Conservation (phyloP, 306 rosid genomes). For the Trichosanthes truncata region DNA sequence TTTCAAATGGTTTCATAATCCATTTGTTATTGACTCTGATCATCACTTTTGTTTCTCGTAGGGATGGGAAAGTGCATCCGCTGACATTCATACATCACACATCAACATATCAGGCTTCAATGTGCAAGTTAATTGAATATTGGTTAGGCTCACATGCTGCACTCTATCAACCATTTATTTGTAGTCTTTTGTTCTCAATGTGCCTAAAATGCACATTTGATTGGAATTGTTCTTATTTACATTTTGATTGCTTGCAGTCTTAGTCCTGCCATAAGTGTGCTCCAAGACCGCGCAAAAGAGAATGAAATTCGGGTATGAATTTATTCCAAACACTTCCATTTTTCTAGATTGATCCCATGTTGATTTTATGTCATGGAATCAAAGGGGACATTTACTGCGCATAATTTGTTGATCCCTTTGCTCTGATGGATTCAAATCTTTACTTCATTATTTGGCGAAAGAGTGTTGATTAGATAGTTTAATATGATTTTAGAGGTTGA, state of each 20-base stretch:
- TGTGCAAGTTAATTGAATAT: conserved; percentile 94
- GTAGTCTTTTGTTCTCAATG: neutral
- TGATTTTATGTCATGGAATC: neutral
- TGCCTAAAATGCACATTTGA: neutral
- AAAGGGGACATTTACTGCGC: neutral
- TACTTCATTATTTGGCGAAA: neutral
- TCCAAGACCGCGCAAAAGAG: conserved; percentile 82
- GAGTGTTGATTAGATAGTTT: neutral
- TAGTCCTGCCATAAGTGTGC: conserved; percentile 84
- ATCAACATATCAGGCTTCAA: conserved; percentile 93
- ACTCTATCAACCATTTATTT: conserved; percentile 2
- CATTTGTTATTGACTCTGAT: conserved; percentile 11
- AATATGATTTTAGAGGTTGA: neutral
- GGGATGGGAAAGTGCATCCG: conserved; percentile 91
- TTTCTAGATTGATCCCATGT: neutral
- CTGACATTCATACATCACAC: conserved; percentile 86
- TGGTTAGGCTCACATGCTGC: conserved; percentile 50
- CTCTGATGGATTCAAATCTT: neutral
- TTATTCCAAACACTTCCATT: conserved; percentile 13
- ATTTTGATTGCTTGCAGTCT: conserved; percentile 49
- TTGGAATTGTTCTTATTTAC: conserved; percentile 8
- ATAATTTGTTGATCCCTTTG: neutral
- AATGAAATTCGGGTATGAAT: conserved; percentile 77
- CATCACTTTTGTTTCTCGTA: conserved; percentile 19
- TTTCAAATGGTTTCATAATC: neutral